Base-by-base conservation (phyloP, 2,329 filamentous ascomycete species). In the Cladosporium sp. region DNA sequence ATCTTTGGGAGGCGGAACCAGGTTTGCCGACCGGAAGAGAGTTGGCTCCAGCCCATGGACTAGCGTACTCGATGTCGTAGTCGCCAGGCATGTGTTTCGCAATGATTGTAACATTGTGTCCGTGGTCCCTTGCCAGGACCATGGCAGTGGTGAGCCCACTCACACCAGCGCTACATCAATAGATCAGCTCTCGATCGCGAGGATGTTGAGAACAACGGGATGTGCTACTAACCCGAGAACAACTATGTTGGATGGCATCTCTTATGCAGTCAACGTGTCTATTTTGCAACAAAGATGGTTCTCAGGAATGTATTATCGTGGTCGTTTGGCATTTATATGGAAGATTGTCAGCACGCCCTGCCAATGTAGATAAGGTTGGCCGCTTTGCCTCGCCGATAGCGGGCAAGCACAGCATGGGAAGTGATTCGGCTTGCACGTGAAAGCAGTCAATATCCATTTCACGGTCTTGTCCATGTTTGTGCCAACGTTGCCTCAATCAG, bases 51-150 rank as follows among this genome's bases (percentile, higher is more conserved):
- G 91, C 91, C 88, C 90, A 95, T 0, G 90, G 91, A 5, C 90
- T 95, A 0, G 90, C 87, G 72, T 96, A 97, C 78, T 95, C 88
- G 65, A 92, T 88, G 65, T 93, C 89, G 73, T 93, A 94, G 76
- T 97, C 92, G 37, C 92, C 92, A 0, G 92, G 92, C 88, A 96
- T 94, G 71, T 96, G 89, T 70, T 93, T 95, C 5, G 90, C 88
- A 34, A 91, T 78, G 37, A 95, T 79, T 0, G 89, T 92, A 63
- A 95, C 75, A 25, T 78, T 76, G 65, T 86, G 81, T 11, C 74
- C 67, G 5, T 76, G 73, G 65, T 85, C 80, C 60, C 79, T 78
- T 12, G 85, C 85, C 14, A 88, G 75, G 15, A 84, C 73, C 22
- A 87, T 76, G 37, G 86, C 86, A 1, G 84, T 87, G 2, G 86